A percentile compares a stretch with the other conserved stretches of the same genome.
phyloP scores from a whole-genome alignment of 2,329 filamentous ascomycete genomes.

The Dothideomycetes sp. region DNA sequence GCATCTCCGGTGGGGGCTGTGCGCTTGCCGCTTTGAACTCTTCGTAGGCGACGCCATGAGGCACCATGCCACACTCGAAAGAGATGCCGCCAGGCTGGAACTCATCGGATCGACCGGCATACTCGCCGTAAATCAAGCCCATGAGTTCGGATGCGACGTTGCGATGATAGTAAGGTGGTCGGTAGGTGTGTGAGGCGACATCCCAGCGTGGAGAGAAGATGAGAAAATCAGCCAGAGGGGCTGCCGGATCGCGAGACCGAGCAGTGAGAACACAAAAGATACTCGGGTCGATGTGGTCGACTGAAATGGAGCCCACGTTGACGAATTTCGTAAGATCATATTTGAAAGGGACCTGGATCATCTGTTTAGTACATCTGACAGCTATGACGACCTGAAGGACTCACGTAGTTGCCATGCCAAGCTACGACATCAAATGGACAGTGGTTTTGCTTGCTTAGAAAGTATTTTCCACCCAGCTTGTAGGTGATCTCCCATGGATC shows the following conservation, averaged over 20 bases:
- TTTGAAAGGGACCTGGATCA: constrained; percentile 20
- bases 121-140: constrained; percentile 25
- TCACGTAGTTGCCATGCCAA: constrained; percentile 30
- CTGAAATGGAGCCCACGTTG: constrained; percentile 26
- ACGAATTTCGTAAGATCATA: constrained; percentile 43
- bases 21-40: constrained; percentile 38
- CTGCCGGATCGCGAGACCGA: constrained; percentile 24
- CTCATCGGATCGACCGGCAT: constrained; percentile 29
- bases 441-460: constrained; percentile 25
- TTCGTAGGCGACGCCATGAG: constrained; percentile 30
- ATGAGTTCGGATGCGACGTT: constrained; percentile 28
- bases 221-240: constrained; percentile 25
- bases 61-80: constrained; percentile 25
- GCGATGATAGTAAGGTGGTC: constrained; percentile 28
- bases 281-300: constrained; percentile 28
- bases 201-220: constrained; percentile 28
- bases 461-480: constrained; percentile 24
- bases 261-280: constrained; percentile 27
- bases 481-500: constrained; percentile 24
- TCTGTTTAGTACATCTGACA: constrained; percentile 1
- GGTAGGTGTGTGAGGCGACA: constrained; percentile 27
- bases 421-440: constrained; percentile 33
- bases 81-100: constrained; percentile 28
- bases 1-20: constrained; percentile 37
- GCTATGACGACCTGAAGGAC: constrained; percentile 17